These are phyloP conservation scores for Apophysomyces variabilis DNA, from an alignment of 371 early-diverging fungal species.

Conservation along the genomic window DNA sequence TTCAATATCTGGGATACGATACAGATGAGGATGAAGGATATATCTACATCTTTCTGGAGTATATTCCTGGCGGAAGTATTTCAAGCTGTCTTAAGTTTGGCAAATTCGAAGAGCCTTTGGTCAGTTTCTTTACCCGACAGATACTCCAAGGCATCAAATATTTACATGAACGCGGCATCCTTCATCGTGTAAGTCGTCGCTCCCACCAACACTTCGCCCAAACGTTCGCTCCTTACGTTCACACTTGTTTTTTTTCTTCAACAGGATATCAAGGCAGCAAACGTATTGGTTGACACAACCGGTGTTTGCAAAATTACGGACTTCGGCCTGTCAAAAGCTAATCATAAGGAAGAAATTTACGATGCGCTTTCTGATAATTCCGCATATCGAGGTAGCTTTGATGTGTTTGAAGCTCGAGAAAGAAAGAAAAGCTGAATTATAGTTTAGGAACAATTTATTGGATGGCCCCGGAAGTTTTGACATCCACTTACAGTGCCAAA, in stretches of 20 bases:
- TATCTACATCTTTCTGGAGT: constrained; percentile 94
- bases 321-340: constrained; percentile 97
- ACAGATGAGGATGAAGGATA: constrained; percentile 56
- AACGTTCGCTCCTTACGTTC: neutral
- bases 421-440: neutral
- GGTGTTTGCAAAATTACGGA: constrained; percentile 98
- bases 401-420: too few relatives aligned
- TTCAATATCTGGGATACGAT: constrained; percentile 81
- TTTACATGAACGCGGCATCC: constrained; percentile 90
- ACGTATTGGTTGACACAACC: constrained; percentile 87
- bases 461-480: constrained; percentile 89
- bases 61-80: constrained; percentile 96
- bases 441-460: constrained; percentile 68
- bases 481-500: constrained; percentile 69
- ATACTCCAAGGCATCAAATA: constrained; percentile 90
- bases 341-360: constrained; percentile 51
- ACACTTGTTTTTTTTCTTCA: neutral
- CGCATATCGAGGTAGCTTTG: neutral
- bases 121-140: constrained; percentile 82
- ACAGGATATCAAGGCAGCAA: constrained; percentile 94
- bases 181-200: constrained; percentile 71
- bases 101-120: constrained; percentile 75
- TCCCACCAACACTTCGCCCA: neutral
- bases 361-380: constrained; percentile 51
- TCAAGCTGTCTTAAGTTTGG: constrained; percentile 80